These are phyloP conservation scores for Solanum acaule DNA, from an alignment of 257 asterid genomes.

Conservation along the genomic window DNA sequence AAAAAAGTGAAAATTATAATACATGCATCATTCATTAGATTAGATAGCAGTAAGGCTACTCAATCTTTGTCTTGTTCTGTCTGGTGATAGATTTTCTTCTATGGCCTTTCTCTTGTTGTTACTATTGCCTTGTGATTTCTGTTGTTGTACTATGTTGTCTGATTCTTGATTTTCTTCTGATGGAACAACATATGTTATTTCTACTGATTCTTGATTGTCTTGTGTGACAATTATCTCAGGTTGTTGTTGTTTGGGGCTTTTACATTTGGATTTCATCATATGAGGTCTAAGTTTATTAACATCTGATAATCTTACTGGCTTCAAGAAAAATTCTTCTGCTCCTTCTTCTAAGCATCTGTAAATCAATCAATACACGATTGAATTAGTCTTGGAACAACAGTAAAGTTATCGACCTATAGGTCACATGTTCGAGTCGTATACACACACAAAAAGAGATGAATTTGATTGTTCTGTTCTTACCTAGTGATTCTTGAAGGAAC, in stretches of 20 bases:
- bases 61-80: conserved; percentile 31
- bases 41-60: conserved; percentile 9
- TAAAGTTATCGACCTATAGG: not conserved
- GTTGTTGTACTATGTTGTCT: not conserved
- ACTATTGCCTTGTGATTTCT: not conserved
- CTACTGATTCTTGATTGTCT: not conserved
- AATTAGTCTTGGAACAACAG: not conserved
- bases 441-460: not conserved
- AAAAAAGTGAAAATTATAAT: not conserved
- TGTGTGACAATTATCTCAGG: not conserved
- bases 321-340: conserved; percentile 25
- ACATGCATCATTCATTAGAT: not conserved
- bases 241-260: not conserved
- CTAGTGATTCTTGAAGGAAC: conserved; percentile 12
- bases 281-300: conserved; percentile 23
- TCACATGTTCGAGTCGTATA: not conserved
- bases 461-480: not conserved
- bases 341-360: conserved; percentile 32
- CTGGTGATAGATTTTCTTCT: conserved; percentile 31
- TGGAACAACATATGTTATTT: not conserved
- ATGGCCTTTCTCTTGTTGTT: conserved; percentile 11
- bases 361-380: not conserved
- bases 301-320: conserved; percentile 21
- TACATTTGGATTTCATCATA: conserved; percentile 9
- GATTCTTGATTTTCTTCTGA: not conserved